Base-by-base conservation (phyloP, 805 yeast species). In the Pichia ethanolica region DNA sequence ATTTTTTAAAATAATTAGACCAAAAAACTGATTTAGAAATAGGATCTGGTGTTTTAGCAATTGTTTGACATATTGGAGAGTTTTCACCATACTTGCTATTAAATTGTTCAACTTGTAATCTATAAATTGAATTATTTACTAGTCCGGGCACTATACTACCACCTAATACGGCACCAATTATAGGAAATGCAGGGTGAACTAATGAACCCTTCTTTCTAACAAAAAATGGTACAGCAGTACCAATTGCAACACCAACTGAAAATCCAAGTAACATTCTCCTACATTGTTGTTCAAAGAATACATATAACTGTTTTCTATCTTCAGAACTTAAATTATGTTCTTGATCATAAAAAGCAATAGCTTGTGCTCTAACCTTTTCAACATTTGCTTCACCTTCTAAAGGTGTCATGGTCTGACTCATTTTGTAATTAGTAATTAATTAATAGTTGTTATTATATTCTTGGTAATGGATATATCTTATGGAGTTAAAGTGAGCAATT, bases 1-100 rank as follows among this genome's bases (percentile, higher is more conserved):
- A 74, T 51, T 71, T 63, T 44, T 70, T 66, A 60, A 76, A 83
- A 61, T 83, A 83, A 27, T 71, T 57, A 39, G 75, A 67, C 81
- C 81, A 78, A 39, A 61, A 59, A 26, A 51, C 59, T 25, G 64
- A 46, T 37, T 63, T 58, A 7, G 52, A 47, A 20, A 59, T 44
- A 8, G 61, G 64, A 42, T 56, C 58, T 60, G 67, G 67, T 3
- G 64, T 56, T 5, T 51, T 54, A 10, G 52, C 45, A 7, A 61
- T 48, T 12, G 59, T 58, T 38, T 55, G 48, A 40, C 51, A 56
- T 14, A 60, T 50, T 5, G 49, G 51, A 9, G 64, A 56, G 8
- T 57, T 53, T n/a, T 55, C 56, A 8, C 66, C 66, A 35, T 55
- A 55, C 12, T 56, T 47, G 10, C 58, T 48, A 28, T 58, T 60